Evolutionary conservation across 345 rosid species (phyloP).

Genomic region (Sisymbrium irio): DNA sequence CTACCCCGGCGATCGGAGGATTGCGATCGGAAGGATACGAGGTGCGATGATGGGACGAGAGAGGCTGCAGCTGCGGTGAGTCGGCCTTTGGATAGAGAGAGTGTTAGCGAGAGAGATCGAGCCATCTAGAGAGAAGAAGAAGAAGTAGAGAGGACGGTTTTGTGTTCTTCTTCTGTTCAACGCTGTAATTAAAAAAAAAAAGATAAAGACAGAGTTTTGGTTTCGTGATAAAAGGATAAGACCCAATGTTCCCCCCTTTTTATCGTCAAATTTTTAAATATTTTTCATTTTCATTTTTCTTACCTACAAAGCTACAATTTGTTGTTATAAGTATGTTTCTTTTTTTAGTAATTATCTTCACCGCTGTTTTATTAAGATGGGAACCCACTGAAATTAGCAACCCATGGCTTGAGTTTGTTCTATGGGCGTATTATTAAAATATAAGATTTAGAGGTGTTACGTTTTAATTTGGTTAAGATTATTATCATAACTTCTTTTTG

Average conservation of each 20-base stretch:
- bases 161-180: slow-evolving; percentile 3
- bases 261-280: neutral
- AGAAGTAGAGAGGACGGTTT: neutral
- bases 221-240: neutral
- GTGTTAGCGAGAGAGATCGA: slow-evolving; percentile 19
- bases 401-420: neutral
- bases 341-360: neutral
- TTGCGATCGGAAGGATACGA: slow-evolving; percentile 36
- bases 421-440: neutral
- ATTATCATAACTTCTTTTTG: too few relatives aligned
- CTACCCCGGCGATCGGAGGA: slow-evolving; percentile 40
- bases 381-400: neutral
- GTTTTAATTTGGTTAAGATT: too few relatives aligned
- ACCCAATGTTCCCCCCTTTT: neutral
- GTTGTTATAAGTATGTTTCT: too few relatives aligned
- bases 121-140: slow-evolving; percentile 24
- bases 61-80: slow-evolving; percentile 5
- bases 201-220: slow-evolving; percentile 1
- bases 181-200: slow-evolving; percentile 18
- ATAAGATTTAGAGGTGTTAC: neutral
- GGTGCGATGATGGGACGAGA: slow-evolving; percentile 29
- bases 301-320: too few relatives aligned
- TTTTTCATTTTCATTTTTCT: neutral
- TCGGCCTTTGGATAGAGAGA: slow-evolving; percentile 26
- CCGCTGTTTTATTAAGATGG: neutral